Base-by-base conservation (phyloP, 2,329 filamentous ascomycete species). In the Alternaria arborescens region DNA sequence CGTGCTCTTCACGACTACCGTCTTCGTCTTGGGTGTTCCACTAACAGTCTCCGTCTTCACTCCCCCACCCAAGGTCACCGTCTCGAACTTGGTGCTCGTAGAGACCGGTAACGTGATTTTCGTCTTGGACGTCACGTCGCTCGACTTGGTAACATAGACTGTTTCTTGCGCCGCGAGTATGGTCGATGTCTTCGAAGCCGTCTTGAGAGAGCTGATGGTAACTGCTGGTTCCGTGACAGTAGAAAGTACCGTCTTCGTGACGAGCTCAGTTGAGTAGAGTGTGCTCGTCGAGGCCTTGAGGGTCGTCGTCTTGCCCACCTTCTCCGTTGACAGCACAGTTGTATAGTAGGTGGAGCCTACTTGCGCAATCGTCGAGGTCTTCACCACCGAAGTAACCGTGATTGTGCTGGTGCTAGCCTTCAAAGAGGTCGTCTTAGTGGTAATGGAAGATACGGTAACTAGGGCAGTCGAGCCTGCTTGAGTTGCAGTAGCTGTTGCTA, bases 321-420 rank as follows among this genome's bases (percentile, higher is more conserved):
- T 62, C 1, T 44, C 28, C 0, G 61, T 70, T n/a, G 67, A 67
- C 8, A 60, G 60, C 5, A 60, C 42, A 14, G 69, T 73, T 7
- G 61, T 55, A 14, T 62, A 44, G 8, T 68, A 26, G 0, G 70
- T 73, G 3, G 66, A 67, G 12, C 68, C 73, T n/a, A 64, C 41
- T 46, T 74, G 64, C 16, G 67, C 71, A 16, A 72, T 55, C 2
- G 71, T 74, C 1, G 63, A 64, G 1, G 67, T 70, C 3, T 65
- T 60, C 16, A 65, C 66, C 32, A 69, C 58, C 5, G 72, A 67
- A 2, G 64, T 72, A 6, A 71, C 61, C 32, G 61, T 69, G 1
- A 50, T 12, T 11, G 66, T 75, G 41, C 62, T 60, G 8, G 71
- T 71, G 1, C 58, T 63, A 14, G 61, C 66, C 42, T 65, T 53